Evolutionary conservation across 2,329 filamentous ascomycete species (phyloP).

Genomic region (Camptophora hylomeconis): DNA sequence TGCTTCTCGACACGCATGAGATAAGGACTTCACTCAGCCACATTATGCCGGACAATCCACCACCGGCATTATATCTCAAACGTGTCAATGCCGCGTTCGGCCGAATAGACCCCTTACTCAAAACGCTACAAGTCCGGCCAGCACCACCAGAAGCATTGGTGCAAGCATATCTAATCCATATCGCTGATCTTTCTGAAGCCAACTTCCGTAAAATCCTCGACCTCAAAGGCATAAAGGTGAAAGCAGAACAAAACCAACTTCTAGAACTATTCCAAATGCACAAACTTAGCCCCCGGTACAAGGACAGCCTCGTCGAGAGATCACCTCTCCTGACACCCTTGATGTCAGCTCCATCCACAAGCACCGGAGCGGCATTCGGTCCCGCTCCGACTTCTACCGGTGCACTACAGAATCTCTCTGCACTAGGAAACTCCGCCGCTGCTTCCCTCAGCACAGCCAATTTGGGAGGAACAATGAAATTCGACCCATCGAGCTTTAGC

Average conservation of each 20-base stretch:
- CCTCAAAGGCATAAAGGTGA: constrained; percentile 74
- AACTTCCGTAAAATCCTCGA: constrained; percentile 97
- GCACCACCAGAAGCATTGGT: constrained; percentile 87
- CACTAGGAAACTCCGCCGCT: constrained; percentile 30
- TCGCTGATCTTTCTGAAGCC: constrained; percentile 79
- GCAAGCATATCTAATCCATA: constrained; percentile 94
- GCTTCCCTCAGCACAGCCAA: constrained; percentile 31
- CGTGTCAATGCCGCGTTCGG: constrained; percentile 73
- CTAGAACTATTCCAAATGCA: constrained; percentile 87
- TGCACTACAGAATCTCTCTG: constrained; percentile 32
- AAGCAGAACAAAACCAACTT: constrained; percentile 67
- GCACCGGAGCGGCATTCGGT: constrained; percentile 16
- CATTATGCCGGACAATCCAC: constrained; percentile 49
- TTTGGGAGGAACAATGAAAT: constrained; percentile 39
- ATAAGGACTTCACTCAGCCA: constrained; percentile 67
- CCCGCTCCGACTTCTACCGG: constrained; percentile 24
- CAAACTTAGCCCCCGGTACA: constrained; percentile 51
- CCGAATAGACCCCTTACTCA: constrained; percentile 82
- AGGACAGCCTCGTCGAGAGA: constrained; percentile 51
- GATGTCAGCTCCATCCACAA: constrained; percentile 31
- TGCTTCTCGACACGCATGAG: constrained; percentile 90
- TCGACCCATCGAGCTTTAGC: constrained; percentile 71
- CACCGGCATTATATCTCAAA: constrained; percentile 60
- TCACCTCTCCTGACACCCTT: constrained; percentile 61
- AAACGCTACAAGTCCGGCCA: constrained; percentile 87